Base-by-base conservation (phyloP, 83 land plant species). In the Isoetes engelmannii region DNA sequence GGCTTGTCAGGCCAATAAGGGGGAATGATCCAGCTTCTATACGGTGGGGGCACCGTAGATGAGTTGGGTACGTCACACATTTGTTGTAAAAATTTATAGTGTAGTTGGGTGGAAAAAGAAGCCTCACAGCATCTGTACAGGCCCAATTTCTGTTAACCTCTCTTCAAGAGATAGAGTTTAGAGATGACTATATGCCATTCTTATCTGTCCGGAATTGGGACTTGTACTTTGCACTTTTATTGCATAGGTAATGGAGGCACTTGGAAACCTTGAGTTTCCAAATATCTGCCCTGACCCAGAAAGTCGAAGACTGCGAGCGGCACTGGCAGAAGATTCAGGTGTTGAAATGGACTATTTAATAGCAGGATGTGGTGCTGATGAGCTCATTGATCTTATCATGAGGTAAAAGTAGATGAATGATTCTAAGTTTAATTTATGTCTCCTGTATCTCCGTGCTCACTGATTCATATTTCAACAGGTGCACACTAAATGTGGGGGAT, bases 281-380 rank as follows among this genome's bases (percentile, higher is more conserved):
- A 87, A 91, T 72, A 75, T 95, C 28, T 95, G 91, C 72, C 99
- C 99, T 56, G 97, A 95, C 65, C 99, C 99, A 5, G 97, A 95
- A 76, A 89, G 89, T 60, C 88, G 99, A 44, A 84, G 82, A 41
- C 69, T 95, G 58, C 85, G 99, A 59, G 89, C 86, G 55, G 97
- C 97, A 7, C 93, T 95, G 76, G 89, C 97, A 44, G 68, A 81
- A 70, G 99, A 95, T 75, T 85, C 94, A 7, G 99, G 97, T 37
- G 72, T 95, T 42, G 93, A 83, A 44, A 74, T 87, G 70, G 88
- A 92, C 18, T 82, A 95, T 69, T 86, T 95, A 67, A 87, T 95
- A 61, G 99, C 79, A 20, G 99, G 99, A 50, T 95, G 99, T 80
- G 99, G 99, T 63, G 97, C 97, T 10, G 99, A 95, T 81, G 99